Conservation (phyloP, 129 eudicot species). For the Pulicaria dysenterica region DNA sequence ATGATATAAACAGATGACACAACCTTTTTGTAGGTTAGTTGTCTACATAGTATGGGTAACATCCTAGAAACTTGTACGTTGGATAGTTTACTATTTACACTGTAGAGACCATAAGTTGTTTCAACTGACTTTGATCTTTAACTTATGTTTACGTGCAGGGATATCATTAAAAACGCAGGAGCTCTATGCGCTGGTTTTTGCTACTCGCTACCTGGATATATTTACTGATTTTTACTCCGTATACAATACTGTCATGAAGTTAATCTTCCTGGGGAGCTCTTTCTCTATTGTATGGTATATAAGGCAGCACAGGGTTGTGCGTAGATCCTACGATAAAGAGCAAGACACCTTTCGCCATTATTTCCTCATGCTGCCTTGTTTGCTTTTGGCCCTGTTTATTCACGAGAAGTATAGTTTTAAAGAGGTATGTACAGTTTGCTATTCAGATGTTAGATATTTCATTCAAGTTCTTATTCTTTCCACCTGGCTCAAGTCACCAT, state of each 20-base stretch:
- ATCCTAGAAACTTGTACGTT: neutral
- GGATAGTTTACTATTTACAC: constrained; percentile 3
- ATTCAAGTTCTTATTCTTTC: neutral
- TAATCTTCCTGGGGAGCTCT: constrained; percentile 85
- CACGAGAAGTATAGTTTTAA: constrained; percentile 72
- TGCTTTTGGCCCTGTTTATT: constrained; percentile 64
- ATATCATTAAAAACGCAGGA: constrained; percentile 93
- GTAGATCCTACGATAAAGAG: constrained; percentile 89
- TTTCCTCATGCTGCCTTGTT: constrained; percentile 72
- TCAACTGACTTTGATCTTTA: constrained; percentile 9
- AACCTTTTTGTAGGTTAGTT: constrained; percentile 14
- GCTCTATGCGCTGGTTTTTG: constrained; percentile 88
- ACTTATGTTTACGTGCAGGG: constrained; percentile 55
- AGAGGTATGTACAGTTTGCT: constrained; percentile 58
- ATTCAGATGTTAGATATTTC: constrained; percentile 2
- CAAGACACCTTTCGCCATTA: constrained; percentile 92
- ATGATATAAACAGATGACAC: neutral
- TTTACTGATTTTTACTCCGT: constrained; percentile 74
- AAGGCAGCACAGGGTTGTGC: constrained; percentile 77
- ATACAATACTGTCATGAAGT: constrained; percentile 76
- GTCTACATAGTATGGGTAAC: neutral
- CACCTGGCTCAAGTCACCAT: neutral
- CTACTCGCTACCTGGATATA: constrained; percentile 86
- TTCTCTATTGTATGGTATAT: constrained; percentile 98
- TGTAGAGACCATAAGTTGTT: constrained; percentile 4